Conservation (phyloP, 2,329 filamentous ascomycete genomes). For the Didymellaceae sp. region DNA sequence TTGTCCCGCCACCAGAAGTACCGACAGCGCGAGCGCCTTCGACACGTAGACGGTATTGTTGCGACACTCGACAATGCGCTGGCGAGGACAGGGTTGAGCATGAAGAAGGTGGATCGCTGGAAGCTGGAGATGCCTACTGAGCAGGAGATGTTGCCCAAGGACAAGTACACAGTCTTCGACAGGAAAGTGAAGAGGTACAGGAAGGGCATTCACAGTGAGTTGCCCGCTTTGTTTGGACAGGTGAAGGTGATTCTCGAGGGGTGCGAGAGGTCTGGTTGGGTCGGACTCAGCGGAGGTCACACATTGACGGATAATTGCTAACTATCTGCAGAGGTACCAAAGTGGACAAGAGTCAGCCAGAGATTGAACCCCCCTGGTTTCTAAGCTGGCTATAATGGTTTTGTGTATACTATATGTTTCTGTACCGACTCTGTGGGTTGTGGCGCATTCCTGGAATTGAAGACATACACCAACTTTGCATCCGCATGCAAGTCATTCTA, state of each 20-base stretch:
- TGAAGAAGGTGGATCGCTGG: conserved; percentile 85
- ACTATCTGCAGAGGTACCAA: conserved; percentile 61
- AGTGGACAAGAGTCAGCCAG: conserved; percentile 97
- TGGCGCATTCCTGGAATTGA: conserved; percentile 21
- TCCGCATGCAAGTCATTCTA: background rate
- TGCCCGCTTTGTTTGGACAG: background rate
- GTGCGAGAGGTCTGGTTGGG: background rate
- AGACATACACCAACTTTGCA: conserved; percentile 3
- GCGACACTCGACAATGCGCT: conserved; percentile 81
- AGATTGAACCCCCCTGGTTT: conserved; percentile 94
- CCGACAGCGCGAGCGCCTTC: conserved; percentile 53
- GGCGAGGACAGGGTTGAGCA: conserved; percentile 70
- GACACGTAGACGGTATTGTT: conserved; percentile 82
- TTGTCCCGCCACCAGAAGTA: conserved; percentile 72
- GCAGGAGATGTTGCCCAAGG: conserved; percentile 90
- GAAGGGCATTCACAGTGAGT: conserved; percentile 96
- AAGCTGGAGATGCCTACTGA: conserved; percentile 96
- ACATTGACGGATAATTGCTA: conserved; percentile 58
- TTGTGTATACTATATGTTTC: conserved; percentile 38
- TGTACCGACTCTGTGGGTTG: conserved; percentile 27
- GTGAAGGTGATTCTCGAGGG: background rate
- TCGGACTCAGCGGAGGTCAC: background rate
- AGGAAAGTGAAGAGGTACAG: conserved; percentile 93
- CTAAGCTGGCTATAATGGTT: conserved; percentile 49
- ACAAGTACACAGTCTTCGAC: conserved; percentile 99